Evolutionary conservation across 2,329 filamentous ascomycete species (phyloP), one percentile per base, ranked within the genome.

Genomic region (Arthrocladium fulminans): DNA sequence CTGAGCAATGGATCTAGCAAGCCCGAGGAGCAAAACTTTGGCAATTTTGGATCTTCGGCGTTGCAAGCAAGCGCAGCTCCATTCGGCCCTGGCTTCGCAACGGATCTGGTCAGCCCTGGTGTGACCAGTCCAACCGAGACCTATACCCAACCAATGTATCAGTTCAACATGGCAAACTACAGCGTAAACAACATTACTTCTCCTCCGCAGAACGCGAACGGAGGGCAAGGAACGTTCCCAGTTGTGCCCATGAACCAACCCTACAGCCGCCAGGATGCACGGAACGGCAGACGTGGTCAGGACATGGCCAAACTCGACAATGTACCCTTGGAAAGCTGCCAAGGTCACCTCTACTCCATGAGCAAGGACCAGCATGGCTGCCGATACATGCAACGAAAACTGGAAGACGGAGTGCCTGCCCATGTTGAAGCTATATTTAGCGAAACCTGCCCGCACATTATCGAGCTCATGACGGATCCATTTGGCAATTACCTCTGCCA

Each of bases 401-500:
- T 98, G 3, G 92, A 98, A 70, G 90, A 94, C 62, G 84, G 84
- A 59, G 82, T 84, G 57, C 77, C 84, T 3, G 84, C 90, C 23
- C 80, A 94, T 60, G 79, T 96, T 45, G 85, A 94, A 65, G 82
- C 89, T 73, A 97, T 98, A 65, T 98, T 94, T 75, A 74, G 83
- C 24, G 92, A 98, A 73, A 95, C 89, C 46, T 88, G 90, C 63
- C 78, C 85, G 62, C 88, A 97, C 65, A 89, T 98, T 59, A 83
- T 94, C 54, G 92, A 98, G 72, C 76, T 98, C 56, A 98, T 98
- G 92, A 96, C 88, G 52, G 90, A 98, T 68, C 90, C 92, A 8
- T 98, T 98, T 67, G 92, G 92, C 65, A 98, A 98, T 74, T 98
- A 98, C 68, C 81, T 98, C 57, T 97, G 90, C 74, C 92, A 98